Base-by-base conservation (phyloP, 352 stramenopile species). In the Halophytophthora polymorphica region DNA sequence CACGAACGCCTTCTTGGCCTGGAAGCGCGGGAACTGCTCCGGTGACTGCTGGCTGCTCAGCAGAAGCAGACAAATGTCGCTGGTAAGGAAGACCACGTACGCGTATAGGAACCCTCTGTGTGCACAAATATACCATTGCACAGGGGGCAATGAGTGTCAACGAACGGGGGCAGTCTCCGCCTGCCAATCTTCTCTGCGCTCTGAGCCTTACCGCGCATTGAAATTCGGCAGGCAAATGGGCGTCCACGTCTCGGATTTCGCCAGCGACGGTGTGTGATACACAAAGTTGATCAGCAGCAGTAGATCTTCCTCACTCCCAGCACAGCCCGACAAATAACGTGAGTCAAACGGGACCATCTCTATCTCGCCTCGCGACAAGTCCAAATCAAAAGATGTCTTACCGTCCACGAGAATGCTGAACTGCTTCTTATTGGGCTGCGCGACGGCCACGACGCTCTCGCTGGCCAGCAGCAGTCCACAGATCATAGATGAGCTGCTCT, bases 281-380 rank as follows among this genome's bases (percentile, higher is more conserved):
- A 91, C 66, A 47, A 91, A 86, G 50, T 87, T 86, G 43, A 76
- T 61, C 18, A 91, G 51, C 19, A 91, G 54, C 22, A 85, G 22
- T 29, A 91, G 53, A 48, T 91, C 77, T 91, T 56, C 22, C 21
- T 19, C 5, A 4, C 53, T 11, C 1, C 37, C 3, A 18, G 14
- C 29, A 18, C 38, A 40, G 7, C 23, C 41, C 10, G 28, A 51
- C 54, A 12, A 14, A 37, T 40, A 56, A 12, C 8, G 19, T n/a
- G 15, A 22, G 36, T 23, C 41, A 12, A 45, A n/a, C 18, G 39
- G 35, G 15, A 25, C 18, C 17, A 52, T 4, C 2, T 31, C 14
- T 21, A 17, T 40, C 31, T 25, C 43, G n/a, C 33, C 13, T 22
- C 15, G 7, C 10, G 19, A 45, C 13, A 28, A 43, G 17, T 11